Evolutionary conservation across 1,284 basidiomycete genomes (phyloP), one percentile per base, ranked within the genome.

Genomic region (Cutaneotrichosporon cutaneum): DNA sequence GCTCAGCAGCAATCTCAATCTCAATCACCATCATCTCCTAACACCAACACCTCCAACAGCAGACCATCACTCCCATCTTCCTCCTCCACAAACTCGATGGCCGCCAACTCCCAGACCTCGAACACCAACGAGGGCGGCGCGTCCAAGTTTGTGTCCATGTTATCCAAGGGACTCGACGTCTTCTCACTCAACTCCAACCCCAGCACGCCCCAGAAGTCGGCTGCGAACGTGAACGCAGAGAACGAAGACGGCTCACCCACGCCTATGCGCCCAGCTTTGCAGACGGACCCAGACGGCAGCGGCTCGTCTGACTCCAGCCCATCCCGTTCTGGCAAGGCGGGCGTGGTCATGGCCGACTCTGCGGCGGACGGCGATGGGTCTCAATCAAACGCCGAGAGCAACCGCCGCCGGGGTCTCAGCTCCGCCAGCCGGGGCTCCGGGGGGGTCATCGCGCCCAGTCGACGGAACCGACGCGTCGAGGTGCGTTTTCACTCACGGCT

Each of bases 331-430:
- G 18, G 36, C 22, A 36, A 52, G 26, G 36, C 53, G 11, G 26
- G 27, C 26, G 33, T 60, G n/a, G 53, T 57, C 35, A 63, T 63
- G 9, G 58, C 58, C 35, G 58, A 58, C 48, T n/a, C 56, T 11
- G 54, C 33, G 21, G 27, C 26, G 21, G 52, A 58, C 5, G 54
- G 47, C 24, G 56, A 55, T 27, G 50, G 53, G 21, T 36, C 24
- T 13, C 18, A 18, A 27, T 9, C 18, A 1, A 51, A n/a, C 18
- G 27, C n/a, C 3, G 48, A 51, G 14, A 27, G 48, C 35, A 10
- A 22, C 9, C 53, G 61, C 13, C 61, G 53, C 11, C 45, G 61
- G 24, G 61, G 61, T 18, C 35, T 62, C 4, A 62, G 61, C 22
- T 13, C 22, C 0, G 57, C 48, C 9, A 59, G 56, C 30, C 45